Conservation (phyloP, 129 eudicot species). For the Cynara cardunculus region DNA sequence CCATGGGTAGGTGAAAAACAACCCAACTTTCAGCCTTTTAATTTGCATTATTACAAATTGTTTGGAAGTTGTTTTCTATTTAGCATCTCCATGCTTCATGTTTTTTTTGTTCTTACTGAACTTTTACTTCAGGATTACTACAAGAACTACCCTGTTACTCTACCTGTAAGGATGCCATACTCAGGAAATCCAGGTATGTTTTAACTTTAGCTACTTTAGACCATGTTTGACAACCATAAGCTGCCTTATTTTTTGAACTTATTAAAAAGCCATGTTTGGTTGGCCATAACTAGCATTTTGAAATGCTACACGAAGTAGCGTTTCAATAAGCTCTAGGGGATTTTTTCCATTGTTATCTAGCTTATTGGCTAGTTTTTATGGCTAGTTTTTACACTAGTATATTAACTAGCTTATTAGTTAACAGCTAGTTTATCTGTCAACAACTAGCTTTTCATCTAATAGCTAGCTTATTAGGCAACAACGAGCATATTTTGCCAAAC, state of each 20-base stretch:
- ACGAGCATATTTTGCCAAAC: not conserved
- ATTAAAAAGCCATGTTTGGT: not conserved
- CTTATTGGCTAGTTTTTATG: not conserved
- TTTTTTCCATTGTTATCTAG: not conserved
- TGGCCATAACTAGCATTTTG: not conserved
- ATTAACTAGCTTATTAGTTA: not conserved
- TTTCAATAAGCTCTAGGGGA: not conserved
- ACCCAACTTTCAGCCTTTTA: not conserved
- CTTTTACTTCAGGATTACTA: constrained; percentile 59
- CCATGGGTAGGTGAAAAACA: constrained; percentile 74
- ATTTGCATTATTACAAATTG: not conserved
- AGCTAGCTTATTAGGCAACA: not conserved
- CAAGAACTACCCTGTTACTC: constrained; percentile 68
- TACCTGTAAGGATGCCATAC: constrained; percentile 87
- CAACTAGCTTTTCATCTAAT: not conserved
- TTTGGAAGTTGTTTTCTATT: not conserved
- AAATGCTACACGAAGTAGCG: not conserved
- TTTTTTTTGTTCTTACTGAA: not conserved
- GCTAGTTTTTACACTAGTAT: no score
- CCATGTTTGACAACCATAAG: not conserved
- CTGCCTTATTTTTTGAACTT: not conserved
- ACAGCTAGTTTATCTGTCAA: not conserved
- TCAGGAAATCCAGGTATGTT: constrained; percentile 80
- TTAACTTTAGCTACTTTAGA: not conserved
- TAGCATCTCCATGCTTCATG: not conserved